Percentiles rank a stretch among this genome's conserved stretches.
Evolutionary conservation across 1,139 yeast species (phyloP).

Genomic region (Blastobotrys raffinosifermentans): DNA sequence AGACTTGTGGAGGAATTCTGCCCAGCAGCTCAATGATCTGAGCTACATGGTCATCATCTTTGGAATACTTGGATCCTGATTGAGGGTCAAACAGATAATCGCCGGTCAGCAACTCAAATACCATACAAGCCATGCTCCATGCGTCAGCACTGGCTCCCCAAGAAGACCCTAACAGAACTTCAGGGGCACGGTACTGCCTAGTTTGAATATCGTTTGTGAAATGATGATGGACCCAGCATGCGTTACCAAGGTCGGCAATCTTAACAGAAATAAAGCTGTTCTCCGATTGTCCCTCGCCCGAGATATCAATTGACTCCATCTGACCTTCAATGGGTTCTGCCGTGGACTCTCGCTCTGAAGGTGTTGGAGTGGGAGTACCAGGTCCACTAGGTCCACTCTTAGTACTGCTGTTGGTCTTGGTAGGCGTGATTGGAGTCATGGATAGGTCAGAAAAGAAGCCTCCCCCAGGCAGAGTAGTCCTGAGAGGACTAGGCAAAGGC

Average conservation of each 20-base stretch:
- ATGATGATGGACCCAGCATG: slow-evolving; percentile 68
- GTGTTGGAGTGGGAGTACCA: too few relatives aligned
- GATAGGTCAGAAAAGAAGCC: slow-evolving; percentile 22
- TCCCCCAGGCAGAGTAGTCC: slow-evolving; percentile 24
- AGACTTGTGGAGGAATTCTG: slow-evolving; percentile 47
- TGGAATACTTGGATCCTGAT: slow-evolving; percentile 52
- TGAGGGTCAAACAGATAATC: slow-evolving; percentile 83
- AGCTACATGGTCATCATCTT: slow-evolving; percentile 83
- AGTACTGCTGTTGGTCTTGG: slow-evolving; percentile 2
- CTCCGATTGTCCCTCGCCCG: slow-evolving; percentile 1
- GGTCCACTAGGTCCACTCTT: neutral
- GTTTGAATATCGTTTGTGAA: slow-evolving; percentile 84
- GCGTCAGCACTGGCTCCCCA: slow-evolving; percentile 86
- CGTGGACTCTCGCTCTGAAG: slow-evolving; percentile 6
- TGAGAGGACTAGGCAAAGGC: slow-evolving; percentile 75
- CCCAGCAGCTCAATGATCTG: slow-evolving; percentile 75
- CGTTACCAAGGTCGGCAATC: slow-evolving; percentile 83
- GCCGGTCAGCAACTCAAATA: slow-evolving; percentile 77
- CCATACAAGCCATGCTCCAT: slow-evolving; percentile 79
- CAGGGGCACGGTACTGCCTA: slow-evolving; percentile 80
- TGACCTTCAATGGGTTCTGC: slow-evolving; percentile 15
- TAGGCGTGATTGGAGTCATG: slow-evolving; percentile 9
- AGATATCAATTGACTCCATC: slow-evolving; percentile 10
- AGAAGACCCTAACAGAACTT: slow-evolving; percentile 56
- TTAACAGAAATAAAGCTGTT: slow-evolving; percentile 44